Evolutionary conservation across 1,284 basidiomycete genomes (phyloP).

Genomic region (Cutaneotrichosporon mucoides): DNA sequence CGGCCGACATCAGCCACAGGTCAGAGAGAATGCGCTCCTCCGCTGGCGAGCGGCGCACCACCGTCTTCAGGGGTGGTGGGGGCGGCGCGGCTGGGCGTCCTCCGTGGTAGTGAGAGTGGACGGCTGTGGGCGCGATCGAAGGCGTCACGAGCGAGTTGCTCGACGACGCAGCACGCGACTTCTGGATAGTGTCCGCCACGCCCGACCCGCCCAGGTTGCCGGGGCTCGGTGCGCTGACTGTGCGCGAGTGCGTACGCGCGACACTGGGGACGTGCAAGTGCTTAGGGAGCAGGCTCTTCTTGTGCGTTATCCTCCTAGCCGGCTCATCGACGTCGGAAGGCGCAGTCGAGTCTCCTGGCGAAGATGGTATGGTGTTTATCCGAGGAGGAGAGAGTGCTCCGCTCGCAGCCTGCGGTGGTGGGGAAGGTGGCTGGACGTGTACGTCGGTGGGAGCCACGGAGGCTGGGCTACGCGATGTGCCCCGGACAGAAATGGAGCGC

Average conservation of each 20-base stretch:
- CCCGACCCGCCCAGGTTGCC: background rate
- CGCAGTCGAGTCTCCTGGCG: conserved; percentile 10
- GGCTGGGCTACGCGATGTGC: background rate
- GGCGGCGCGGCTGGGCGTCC: conserved; percentile 13
- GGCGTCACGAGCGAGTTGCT: conserved; percentile 22
- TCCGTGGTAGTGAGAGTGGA: conserved; percentile 63
- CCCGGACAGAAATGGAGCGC: background rate
- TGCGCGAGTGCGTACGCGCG: background rate
- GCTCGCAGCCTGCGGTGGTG: background rate
- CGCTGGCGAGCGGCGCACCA: conserved; percentile 52
- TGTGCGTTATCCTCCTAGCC: conserved; percentile 1
- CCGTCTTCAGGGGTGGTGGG: conserved; percentile 25
- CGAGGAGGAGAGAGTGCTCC: background rate
- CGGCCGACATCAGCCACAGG: conserved; percentile 89
- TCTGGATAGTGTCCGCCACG: background rate
- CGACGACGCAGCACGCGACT: conserved; percentile 24
- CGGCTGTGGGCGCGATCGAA: conserved; percentile 64
- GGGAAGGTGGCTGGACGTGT: conserved; percentile 10
- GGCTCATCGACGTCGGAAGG: conserved; percentile 7
- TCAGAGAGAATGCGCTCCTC: conserved; percentile 74
- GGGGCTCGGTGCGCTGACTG: background rate
- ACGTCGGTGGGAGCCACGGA: conserved; percentile 1
- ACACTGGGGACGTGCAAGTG: conserved; percentile 43
- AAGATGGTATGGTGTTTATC: background rate
- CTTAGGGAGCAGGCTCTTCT: conserved; percentile 30